Evolutionary conservation across 1,284 basidiomycete genomes (phyloP).

Genomic region (Naganishia sp.): DNA sequence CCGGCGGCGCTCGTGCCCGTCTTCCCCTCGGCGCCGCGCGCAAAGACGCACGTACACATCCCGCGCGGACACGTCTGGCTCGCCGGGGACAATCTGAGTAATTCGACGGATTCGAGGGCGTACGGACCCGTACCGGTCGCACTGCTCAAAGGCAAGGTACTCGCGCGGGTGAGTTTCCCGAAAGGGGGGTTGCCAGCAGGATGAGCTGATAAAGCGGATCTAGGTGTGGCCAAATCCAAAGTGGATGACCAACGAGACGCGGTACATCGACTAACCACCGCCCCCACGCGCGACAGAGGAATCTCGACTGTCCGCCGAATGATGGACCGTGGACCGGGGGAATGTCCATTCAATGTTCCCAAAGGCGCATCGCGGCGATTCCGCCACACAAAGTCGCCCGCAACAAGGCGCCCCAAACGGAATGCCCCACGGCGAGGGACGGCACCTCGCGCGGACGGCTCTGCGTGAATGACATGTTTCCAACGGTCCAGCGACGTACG

Average conservation of each 20-base stretch:
- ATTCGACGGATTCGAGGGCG: constrained; percentile 80
- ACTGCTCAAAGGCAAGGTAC: constrained; percentile 72
- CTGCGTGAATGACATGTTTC: too few relatives aligned
- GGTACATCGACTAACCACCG: constrained; percentile 11
- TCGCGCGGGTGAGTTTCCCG: constrained; percentile 64
- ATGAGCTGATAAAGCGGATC: background rate
- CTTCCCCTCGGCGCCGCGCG: constrained; percentile 10
- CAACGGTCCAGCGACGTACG: too few relatives aligned
- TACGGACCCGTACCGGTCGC: constrained; percentile 91
- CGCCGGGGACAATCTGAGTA: constrained; percentile 81
- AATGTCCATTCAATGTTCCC: too few relatives aligned
- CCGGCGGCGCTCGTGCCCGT: constrained; percentile 20
- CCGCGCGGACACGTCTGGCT: constrained; percentile 90
- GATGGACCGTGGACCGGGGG: too few relatives aligned
- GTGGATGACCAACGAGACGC: constrained; percentile 24
- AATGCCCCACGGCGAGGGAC: too few relatives aligned
- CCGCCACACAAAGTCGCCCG: too few relatives aligned
- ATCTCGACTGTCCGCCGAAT: too few relatives aligned
- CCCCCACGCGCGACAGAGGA: too few relatives aligned
- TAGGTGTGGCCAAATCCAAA: constrained; percentile 8
- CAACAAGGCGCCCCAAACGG: too few relatives aligned
- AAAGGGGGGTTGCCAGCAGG: background rate
- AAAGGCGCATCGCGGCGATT: too few relatives aligned
- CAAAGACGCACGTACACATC: constrained; percentile 66
- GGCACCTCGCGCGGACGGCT: too few relatives aligned